Base-by-base conservation (phyloP, 495 filamentous ascomycete genomes). In the Penicillium flavigenum region DNA sequence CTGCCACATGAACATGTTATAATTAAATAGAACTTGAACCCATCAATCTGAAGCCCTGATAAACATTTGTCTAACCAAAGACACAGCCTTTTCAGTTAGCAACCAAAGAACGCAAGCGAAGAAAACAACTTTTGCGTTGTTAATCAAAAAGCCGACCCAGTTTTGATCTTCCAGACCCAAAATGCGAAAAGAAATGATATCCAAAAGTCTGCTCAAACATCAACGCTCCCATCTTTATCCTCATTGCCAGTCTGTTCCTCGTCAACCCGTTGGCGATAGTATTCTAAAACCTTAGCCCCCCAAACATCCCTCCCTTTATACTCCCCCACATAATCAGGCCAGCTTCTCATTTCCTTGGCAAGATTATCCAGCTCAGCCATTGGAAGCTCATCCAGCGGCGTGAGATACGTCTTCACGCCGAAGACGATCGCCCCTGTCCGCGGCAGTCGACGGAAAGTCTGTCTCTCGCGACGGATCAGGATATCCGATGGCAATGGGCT, bases 271-370 rank as follows among this genome's bases (percentile, higher is more conserved):
- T 66, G 62, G 27, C 72, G 65, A 54, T 76, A 80, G 54, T 70
- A 82, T 36, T 77, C 74, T 60, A 79, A 50, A 2, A 79, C 73
- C 22, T 69, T 72, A 6, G 60, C 58, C 14, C 77, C 76, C 81
- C 82, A 83, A 20, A 82, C 62, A 48, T 73, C 69, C 36, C 68
- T 69, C 11, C 82, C 81, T 51, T 83, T 85, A 63, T 82, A 83
- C 46, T 68, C 69, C 16, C 72, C 74, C 49, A 82, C 79, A 51
- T 79, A 75, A 1, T 79, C 72, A 31, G 79, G 79, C 82, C 80
- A 83, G 24, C 72, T 78, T 32, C 67, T 69, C 54, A 83, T 77
- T 56, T 83, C 79, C 19, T 65, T 75, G 17, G 72, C 77, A 6
- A 81, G 63, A 31, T 76, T 76, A 47, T 69, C 65, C 26, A 79